Evolutionary conservation across 129 eudicot genomes (phyloP).

Genomic region (Flaveria linearis): DNA sequence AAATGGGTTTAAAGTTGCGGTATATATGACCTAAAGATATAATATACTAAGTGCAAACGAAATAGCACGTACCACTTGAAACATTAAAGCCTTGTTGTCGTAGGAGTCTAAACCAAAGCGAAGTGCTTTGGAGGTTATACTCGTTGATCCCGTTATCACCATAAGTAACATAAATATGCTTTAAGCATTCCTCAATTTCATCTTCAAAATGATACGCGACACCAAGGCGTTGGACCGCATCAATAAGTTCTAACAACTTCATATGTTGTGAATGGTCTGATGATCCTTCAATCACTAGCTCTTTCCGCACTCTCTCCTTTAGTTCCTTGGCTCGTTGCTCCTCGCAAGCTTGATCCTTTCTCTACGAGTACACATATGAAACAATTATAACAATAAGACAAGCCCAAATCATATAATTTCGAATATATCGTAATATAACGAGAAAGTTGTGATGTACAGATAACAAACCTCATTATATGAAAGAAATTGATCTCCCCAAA

Average conservation of each 20-base stretch:
- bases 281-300: neutral
- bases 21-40: neutral
- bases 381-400: neutral
- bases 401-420: neutral
- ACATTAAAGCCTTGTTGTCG: conserved; percentile 50
- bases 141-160: conserved; percentile 24
- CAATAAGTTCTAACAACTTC: conserved; percentile 40
- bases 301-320: conserved; percentile 34
- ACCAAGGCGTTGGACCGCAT: conserved; percentile 54
- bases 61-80: conserved; percentile 32
- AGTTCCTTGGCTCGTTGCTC: conserved; percentile 25
- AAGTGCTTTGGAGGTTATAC: conserved; percentile 23
- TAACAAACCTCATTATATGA: conserved; percentile 25
- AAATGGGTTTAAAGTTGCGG: too few species aligned
- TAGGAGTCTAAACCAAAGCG: conserved; percentile 42
- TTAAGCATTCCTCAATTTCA: conserved; percentile 35
- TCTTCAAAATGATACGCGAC: conserved; percentile 46
- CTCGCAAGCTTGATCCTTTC: conserved; percentile 13
- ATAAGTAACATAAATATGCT: neutral
- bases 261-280: neutral
- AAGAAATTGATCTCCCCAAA: conserved; percentile 55
- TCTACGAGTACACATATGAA: neutral
- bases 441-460: neutral
- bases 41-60: neutral
- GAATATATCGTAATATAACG: neutral